Evolutionary conservation across 345 rosid species (phyloP), one percentile per base, ranked within the genome.

Genomic region (Leavenworthia alabamica): DNA sequence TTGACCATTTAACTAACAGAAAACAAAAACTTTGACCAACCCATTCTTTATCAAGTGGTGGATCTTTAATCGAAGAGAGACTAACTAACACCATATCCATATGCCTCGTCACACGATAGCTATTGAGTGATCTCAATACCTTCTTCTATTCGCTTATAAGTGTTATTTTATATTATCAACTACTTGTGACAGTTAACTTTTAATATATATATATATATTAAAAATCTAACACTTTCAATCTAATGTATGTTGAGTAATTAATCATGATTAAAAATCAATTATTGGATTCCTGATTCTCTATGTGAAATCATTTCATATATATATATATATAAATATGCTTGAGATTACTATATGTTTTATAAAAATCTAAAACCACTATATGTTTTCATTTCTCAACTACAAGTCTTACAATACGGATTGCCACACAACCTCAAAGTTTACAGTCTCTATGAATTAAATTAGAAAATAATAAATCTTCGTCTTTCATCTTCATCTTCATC

Each of bases 81-180:
- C 32, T 15, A 49, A 50, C 35, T 49, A 67, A 33, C 54, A 51
- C 14, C 40, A 37, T 41, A 23, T 42, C n/a, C n/a, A n/a, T n/a
- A n/a, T n/a, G 45, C 37, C 29, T 53, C 60, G 45, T 50, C 37
- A 50, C 73, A 68, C 73, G 73, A 60, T 50, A 68, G 36, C 31
- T 68, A 68, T 51, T 60, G 67, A 60, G 73, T 60, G 66, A 60
- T n/a, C 22, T 2, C 22, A 20, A 20, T 20, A 2, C 22, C 22
- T 20, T 20, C 22, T 20, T 20, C 2, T 20, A 20, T 20, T 20
- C 22, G 22, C 22, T 20, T 20, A 20, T 2, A 20, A 20, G 22
- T 20, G 22, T 20, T 20, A 20, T 20, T 20, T 20, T 20, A 20
- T 20, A 20, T 20, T 2, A 20, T 20, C 22, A 20, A 20, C 2